A percentile compares a stretch with the other conserved stretches of the same genome.
Conservation (phyloP, 345 rosid species). For the Moricandia arvensis region DNA sequence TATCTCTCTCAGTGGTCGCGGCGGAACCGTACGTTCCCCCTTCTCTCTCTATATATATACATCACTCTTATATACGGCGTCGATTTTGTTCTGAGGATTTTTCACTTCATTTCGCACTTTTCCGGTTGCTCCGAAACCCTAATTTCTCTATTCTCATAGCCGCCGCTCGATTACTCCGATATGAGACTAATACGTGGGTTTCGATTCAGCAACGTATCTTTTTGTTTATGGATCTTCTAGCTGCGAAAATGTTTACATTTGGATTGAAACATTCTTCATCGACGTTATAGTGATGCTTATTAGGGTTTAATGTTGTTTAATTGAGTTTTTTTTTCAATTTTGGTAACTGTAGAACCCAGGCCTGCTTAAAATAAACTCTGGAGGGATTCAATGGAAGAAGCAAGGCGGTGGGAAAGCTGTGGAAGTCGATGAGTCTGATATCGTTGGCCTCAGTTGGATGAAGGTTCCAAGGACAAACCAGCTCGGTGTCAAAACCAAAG, state of each 20-base stretch:
- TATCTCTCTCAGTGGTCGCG: conserved; percentile 83
- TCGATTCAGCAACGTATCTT: not conserved
- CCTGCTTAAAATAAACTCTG: conserved; percentile 64
- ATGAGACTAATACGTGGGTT: not conserved
- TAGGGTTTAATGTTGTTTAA: conserved; percentile 16
- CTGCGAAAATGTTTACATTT: no score
- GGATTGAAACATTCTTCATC: not conserved
- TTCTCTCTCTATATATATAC: not conserved
- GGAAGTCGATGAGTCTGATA: conserved; percentile 83
- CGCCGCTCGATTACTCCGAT: not conserved
- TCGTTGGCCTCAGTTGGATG: conserved; percentile 77
- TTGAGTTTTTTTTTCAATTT: conserved; percentile 9
- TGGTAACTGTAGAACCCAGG: conserved; percentile 72
- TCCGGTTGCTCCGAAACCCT: conserved; percentile 19
- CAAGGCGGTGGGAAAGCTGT: conserved; percentile 97
- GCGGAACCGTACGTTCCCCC: conserved; percentile 57
- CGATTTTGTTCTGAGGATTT: not conserved
- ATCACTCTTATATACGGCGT: not conserved
- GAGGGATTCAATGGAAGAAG: conserved; percentile 93
- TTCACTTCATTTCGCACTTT: not conserved
- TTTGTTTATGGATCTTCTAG: not conserved
- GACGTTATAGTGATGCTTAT: not conserved
- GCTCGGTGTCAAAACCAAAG: conserved; percentile 71
- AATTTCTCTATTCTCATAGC: not conserved
- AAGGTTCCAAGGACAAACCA: conserved; percentile 84